Conservation (phyloP, 1,139 yeast species). For the Candida tropicalis region DNA sequence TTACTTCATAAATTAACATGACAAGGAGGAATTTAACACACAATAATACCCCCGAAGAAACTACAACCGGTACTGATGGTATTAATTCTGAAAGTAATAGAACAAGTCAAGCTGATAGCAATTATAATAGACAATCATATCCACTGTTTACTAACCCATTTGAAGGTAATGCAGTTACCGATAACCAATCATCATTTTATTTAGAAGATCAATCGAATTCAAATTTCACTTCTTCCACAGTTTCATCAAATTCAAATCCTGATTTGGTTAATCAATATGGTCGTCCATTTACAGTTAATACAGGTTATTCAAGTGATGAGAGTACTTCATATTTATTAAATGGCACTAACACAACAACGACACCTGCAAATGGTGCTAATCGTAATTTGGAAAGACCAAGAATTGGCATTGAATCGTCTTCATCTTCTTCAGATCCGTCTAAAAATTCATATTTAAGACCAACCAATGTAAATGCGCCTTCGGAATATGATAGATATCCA, state of each 20-base stretch:
- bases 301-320: conserved; percentile 5
- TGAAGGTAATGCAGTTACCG: background rate
- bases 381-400: no score
- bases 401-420: no score
- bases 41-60: background rate
- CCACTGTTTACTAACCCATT: conserved; percentile 5
- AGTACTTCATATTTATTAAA: conserved; percentile 2
- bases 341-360: background rate
- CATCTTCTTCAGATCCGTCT: background rate
- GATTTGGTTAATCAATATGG: conserved; percentile 4
- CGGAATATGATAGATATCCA: conserved; percentile 6
- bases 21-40: conserved; percentile 2
- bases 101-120: background rate
- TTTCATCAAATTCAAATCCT: background rate
- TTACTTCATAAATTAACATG: background rate
- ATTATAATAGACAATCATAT: conserved; percentile 3
- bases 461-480: conserved; percentile 4
- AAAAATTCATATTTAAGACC: background rate
- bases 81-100: background rate
- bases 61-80: background rate
- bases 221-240: conserved; percentile 2
- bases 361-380: no score
- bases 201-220: conserved; percentile 1
- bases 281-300: conserved; percentile 3
- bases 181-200: background rate